These are phyloP conservation scores for Aspergillus heteromorphus DNA, from an alignment of 495 filamentous ascomycete species.

Conservation along the genomic window DNA sequence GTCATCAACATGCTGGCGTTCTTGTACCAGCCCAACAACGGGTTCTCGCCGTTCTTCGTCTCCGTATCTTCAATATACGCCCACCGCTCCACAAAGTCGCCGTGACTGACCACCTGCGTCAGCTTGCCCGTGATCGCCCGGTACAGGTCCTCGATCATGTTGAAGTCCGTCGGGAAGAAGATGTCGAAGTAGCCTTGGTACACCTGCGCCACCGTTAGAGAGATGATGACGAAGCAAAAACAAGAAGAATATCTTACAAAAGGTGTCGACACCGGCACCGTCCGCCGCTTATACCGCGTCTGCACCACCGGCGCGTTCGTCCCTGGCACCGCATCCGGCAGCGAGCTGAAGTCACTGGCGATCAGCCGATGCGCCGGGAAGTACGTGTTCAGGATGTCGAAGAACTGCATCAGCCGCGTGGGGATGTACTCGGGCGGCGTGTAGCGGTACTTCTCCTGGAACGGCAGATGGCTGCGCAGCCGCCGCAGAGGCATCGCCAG, in stretches of 20 bases:
- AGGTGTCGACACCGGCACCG: constrained; percentile 84
- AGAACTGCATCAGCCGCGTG: constrained; percentile 92
- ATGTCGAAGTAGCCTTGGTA: constrained; percentile 99
- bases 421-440: constrained; percentile 87
- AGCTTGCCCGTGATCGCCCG: constrained; percentile 85
- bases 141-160: constrained; percentile 82
- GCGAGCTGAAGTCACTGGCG: constrained; percentile 81
- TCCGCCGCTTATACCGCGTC: constrained; percentile 79
- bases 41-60: constrained; percentile 88
- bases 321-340: constrained; percentile 77
- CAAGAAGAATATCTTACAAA: constrained; percentile 62
- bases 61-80: constrained; percentile 84
- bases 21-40: constrained; percentile 87
- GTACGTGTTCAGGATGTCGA: constrained; percentile 75
- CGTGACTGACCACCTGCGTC: constrained; percentile 76
- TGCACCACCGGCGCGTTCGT: constrained; percentile 93
- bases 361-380: constrained; percentile 88
- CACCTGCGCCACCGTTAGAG: constrained; percentile 51
- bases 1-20: constrained; percentile 87
- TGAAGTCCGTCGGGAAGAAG: constrained; percentile 94
- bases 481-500: constrained; percentile 50
- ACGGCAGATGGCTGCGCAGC: constrained; percentile 56
- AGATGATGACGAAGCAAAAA: background rate
- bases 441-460: constrained; percentile 54
- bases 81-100: constrained; percentile 85